Conservation (phyloP, 1,139 yeast species). For the Debaryomyces singareniensis region DNA sequence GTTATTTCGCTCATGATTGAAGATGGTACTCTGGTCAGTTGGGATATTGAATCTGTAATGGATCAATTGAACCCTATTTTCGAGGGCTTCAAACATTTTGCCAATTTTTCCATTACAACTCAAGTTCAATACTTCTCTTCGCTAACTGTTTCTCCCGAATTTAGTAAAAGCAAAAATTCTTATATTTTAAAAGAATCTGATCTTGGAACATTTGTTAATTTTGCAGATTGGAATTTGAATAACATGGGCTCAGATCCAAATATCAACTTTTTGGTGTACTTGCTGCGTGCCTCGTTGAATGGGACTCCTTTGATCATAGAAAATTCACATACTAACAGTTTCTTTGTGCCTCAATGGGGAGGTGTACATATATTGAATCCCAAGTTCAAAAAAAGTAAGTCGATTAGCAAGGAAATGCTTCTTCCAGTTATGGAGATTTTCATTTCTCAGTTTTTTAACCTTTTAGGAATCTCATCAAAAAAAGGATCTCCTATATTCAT, state of each 20-base stretch:
- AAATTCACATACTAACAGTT: slow-evolving; percentile 54
- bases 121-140: slow-evolving; percentile 69
- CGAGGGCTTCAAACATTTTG: slow-evolving; percentile 36
- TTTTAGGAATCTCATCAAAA: slow-evolving; percentile 59
- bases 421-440: slow-evolving; percentile 60
- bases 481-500: slow-evolving; percentile 55
- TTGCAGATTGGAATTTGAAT: slow-evolving; percentile 70
- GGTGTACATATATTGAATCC: slow-evolving; percentile 51
- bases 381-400: slow-evolving; percentile 16
- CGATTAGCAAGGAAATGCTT: slow-evolving; percentile 41
- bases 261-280: slow-evolving; percentile 61
- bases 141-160: slow-evolving; percentile 22
- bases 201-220: slow-evolving; percentile 66
- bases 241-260: slow-evolving; percentile 56
- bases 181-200: slow-evolving; percentile 36
- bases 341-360: slow-evolving; percentile 91
- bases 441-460: slow-evolving; percentile 64
- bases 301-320: slow-evolving; percentile 40
- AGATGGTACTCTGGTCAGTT: slow-evolving; percentile 30
- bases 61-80: slow-evolving; percentile 23
- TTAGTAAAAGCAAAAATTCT: slow-evolving; percentile 19
- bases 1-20: slow-evolving; percentile 55
- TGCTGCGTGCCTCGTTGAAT: slow-evolving; percentile 42
- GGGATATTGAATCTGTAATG: slow-evolving; percentile 31
- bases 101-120: slow-evolving; percentile 72